Evolutionary conservation across 441 rosid species (phyloP).

Genomic region (Pelargonium cotyledonis): DNA sequence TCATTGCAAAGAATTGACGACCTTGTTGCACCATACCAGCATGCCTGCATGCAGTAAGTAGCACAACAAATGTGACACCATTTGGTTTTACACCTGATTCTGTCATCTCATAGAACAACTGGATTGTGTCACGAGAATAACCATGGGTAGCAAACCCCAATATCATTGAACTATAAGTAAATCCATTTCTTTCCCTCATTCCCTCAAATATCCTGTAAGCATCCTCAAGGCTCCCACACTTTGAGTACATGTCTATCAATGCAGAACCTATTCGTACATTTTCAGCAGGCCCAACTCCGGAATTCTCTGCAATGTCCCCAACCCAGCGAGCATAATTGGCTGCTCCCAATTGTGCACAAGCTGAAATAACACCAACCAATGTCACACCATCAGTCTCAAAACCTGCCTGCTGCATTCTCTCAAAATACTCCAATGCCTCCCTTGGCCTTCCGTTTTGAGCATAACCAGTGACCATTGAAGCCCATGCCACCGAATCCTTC

Average conservation of each 20-base stretch:
- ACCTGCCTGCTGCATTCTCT: conserved; percentile 53
- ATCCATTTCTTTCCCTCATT: conserved; percentile 58
- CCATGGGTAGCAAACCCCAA: conserved; percentile 77
- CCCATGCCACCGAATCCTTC: conserved; percentile 75
- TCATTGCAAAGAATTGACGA: conserved; percentile 43
- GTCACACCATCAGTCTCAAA: conserved; percentile 48
- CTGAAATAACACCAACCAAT: conserved; percentile 60
- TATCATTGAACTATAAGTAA: conserved; percentile 79
- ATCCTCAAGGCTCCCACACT: conserved; percentile 64
- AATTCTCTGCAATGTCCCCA: conserved; percentile 33
- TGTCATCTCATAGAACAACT: conserved; percentile 58
- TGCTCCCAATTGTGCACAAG: conserved; percentile 74
- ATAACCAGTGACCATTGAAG: conserved; percentile 68
- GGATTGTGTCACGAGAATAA: conserved; percentile 43
- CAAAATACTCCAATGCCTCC: conserved; percentile 52
- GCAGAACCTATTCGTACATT: conserved; percentile 74
- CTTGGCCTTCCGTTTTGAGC: conserved; percentile 67
- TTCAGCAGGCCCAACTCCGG: conserved; percentile 28
- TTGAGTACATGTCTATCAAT: conserved; percentile 74
- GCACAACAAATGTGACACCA: conserved; percentile 60
- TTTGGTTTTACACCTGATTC: conserved; percentile 50
- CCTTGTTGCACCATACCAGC: conserved; percentile 72
- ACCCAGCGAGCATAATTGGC: conserved; percentile 52
- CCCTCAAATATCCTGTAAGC: conserved; percentile 49
- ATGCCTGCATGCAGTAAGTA: conserved; percentile 77